Evolutionary conservation across 805 yeast species (phyloP), one percentile per base, ranked within the genome.

Genomic region (Hanseniaspora nectarophila): DNA sequence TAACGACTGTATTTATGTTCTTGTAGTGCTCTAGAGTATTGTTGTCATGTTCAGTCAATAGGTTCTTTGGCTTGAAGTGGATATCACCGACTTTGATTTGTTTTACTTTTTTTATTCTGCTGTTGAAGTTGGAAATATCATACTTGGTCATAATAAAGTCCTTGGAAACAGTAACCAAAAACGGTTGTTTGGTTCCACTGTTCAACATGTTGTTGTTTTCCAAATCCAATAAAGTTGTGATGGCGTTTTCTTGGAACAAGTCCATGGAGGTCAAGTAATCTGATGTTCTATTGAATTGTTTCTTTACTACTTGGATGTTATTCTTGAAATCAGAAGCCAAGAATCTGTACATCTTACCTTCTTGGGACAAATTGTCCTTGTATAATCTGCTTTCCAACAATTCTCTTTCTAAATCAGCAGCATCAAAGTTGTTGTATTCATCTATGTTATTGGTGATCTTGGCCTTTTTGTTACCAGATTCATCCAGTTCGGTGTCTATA

Each of bases 391-490:
- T 73, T 4, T 88, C 77, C 46, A 92, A 74, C 58, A 85, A 82
- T 60, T 92, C 97, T 54, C 82, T 76, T 67, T 90, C 98, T 58
- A 90, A 67, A 59, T 92, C 97, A 58, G 80, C 78, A 9, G 98
- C 97, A 70, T 88, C 95, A 60, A 86, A 89, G 47, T 75, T 79
- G 46, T 65, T 64, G 52, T 70, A 76, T 29, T 67, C 71, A 43
- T 61, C 67, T 4, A 62, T 47, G 9, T 37, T 37, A 16, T 37
- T 37, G 2, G 26, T 2, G 12, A 21, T 20, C 13, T 37, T 38
- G 6, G 16, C 24, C n/a, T 35, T 29, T 7, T 35, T n/a, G 10
- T 28, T n/a, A n/a, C 43, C 43, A 5, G 4, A 20, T 5, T 20
- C 38, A 5, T 38, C 48, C 16, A 50, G 10, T 16, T 45, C 54